These are phyloP conservation scores for Chenopodium formosanum DNA, from an alignment of 148 eudicot genomes.

Conservation along the genomic window DNA sequence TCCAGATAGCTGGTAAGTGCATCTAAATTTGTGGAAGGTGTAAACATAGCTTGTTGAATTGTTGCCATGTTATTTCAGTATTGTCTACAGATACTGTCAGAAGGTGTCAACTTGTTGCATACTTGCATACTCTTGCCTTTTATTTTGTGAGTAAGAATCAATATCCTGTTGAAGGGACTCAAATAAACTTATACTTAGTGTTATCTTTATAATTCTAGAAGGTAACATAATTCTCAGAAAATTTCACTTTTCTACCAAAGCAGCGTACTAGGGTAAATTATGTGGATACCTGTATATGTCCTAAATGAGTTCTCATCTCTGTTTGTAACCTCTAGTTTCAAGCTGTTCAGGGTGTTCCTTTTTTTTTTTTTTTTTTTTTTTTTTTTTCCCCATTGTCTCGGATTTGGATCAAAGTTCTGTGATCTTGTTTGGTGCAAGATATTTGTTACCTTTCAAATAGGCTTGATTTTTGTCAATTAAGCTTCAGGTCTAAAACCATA, in stretches of 20 bases:
- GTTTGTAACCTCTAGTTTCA: background rate
- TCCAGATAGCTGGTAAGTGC: slow-evolving; percentile 70
- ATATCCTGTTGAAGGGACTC: background rate
- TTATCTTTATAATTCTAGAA: too few relatives aligned
- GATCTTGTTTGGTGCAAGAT: background rate
- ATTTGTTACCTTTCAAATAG: background rate
- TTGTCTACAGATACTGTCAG: background rate
- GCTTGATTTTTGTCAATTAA: background rate
- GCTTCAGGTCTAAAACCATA: background rate
- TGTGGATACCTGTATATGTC: background rate
- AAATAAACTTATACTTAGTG: background rate
- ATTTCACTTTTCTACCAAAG: background rate
- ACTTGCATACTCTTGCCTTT: too few relatives aligned
- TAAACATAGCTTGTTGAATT: background rate
- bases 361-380: background rate
- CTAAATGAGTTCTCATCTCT: background rate
- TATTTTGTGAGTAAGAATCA: too few relatives aligned
- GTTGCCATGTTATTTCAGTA: background rate
- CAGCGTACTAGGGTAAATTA: background rate
- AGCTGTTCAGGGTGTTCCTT: background rate
- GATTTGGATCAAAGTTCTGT: background rate
- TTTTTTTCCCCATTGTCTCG: background rate
- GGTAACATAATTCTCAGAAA: background rate
- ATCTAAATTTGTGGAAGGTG: background rate
- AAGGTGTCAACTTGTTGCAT: too few relatives aligned